Evolutionary conservation across 2,329 filamentous ascomycete species (phyloP).

Genomic region (Aspergillus ochraceoroseus): DNA sequence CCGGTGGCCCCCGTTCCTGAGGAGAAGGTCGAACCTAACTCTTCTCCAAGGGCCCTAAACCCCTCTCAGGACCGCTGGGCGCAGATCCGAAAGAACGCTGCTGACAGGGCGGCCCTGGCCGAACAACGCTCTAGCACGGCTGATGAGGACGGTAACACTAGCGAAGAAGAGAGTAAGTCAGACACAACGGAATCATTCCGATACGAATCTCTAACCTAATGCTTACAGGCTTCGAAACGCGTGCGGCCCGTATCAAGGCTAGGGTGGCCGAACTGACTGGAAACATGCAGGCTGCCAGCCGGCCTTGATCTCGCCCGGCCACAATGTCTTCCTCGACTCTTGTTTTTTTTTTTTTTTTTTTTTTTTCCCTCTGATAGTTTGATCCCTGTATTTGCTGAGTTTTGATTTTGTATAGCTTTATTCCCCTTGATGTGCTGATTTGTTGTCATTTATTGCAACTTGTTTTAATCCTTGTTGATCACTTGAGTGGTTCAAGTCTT

Average conservation of each 20-base stretch:
- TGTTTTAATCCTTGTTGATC: slow-evolving; percentile 10
- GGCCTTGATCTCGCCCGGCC: slow-evolving; percentile 2
- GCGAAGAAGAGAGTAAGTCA: slow-evolving; percentile 84
- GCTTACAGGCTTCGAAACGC: slow-evolving; percentile 79
- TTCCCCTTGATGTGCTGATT: too few species aligned
- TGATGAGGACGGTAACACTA: slow-evolving; percentile 82
- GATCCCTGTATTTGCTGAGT: slow-evolving; percentile 10
- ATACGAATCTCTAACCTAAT: slow-evolving; percentile 26
- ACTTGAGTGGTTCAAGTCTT: too few species aligned
- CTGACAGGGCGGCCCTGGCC: slow-evolving; percentile 65
- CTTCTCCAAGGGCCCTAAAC: slow-evolving; percentile 9
- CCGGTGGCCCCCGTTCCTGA: too few species aligned
- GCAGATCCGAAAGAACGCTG: slow-evolving; percentile 90
- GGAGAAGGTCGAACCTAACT: slow-evolving; percentile 9
- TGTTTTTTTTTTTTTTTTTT: slow-evolving; percentile 5
- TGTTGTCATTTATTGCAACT: too few species aligned
- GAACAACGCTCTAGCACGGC: slow-evolving; percentile 55
- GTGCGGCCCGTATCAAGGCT: slow-evolving; percentile 95
- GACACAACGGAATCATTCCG: not conserved
- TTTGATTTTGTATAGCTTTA: not conserved
- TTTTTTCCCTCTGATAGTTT: slow-evolving; percentile 10
- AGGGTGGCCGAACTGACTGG: slow-evolving; percentile 90
- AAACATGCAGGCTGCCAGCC: slow-evolving; percentile 60
- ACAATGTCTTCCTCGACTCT: slow-evolving; percentile 5
- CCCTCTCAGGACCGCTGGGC: slow-evolving; percentile 80